Evolutionary conservation across 148 eudicot species (phyloP).

Genomic region (Linanthus parryae): DNA sequence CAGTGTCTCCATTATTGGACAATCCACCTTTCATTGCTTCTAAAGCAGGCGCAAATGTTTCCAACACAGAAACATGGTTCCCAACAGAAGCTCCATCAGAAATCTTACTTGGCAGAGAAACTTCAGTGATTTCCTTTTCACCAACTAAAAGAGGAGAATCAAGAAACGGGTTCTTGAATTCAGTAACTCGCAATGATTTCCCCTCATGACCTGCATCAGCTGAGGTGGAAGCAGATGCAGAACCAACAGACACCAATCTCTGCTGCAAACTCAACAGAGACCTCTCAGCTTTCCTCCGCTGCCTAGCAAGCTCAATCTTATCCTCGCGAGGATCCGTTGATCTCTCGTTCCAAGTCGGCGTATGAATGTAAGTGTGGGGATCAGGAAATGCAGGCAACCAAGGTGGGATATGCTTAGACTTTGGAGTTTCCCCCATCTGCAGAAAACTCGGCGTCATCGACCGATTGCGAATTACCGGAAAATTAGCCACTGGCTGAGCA

Average conservation of each 20-base stretch:
- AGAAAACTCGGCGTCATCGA: slow-evolving; percentile 42
- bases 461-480: slow-evolving; percentile 38
- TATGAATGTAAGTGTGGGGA: slow-evolving; percentile 55
- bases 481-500: slow-evolving; percentile 59
- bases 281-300: slow-evolving; percentile 85
- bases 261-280: slow-evolving; percentile 83
- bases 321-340: slow-evolving; percentile 53
- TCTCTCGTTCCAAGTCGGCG: slow-evolving; percentile 74
- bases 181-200: slow-evolving; percentile 12
- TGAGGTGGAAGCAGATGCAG: slow-evolving; percentile 35
- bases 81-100: slow-evolving; percentile 13
- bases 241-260: slow-evolving; percentile 39
- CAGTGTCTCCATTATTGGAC: slow-evolving; percentile 34
- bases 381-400: slow-evolving; percentile 96
- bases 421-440: slow-evolving; percentile 54
- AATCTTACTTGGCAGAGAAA: slow-evolving; percentile 31
- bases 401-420: slow-evolving; percentile 49
- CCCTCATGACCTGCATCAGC: slow-evolving; percentile 7
- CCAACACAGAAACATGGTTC: slow-evolving; percentile 43
- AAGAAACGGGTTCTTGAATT: slow-evolving; percentile 26
- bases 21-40: slow-evolving; percentile 47
- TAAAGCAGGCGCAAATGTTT: slow-evolving; percentile 71
- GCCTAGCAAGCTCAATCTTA: slow-evolving; percentile 76
- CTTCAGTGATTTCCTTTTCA: slow-evolving; percentile 33
- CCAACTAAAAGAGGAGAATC: slow-evolving; percentile 38